Evolutionary conservation across 345 rosid genomes (phyloP).

Genomic region (Acer yangbiense): DNA sequence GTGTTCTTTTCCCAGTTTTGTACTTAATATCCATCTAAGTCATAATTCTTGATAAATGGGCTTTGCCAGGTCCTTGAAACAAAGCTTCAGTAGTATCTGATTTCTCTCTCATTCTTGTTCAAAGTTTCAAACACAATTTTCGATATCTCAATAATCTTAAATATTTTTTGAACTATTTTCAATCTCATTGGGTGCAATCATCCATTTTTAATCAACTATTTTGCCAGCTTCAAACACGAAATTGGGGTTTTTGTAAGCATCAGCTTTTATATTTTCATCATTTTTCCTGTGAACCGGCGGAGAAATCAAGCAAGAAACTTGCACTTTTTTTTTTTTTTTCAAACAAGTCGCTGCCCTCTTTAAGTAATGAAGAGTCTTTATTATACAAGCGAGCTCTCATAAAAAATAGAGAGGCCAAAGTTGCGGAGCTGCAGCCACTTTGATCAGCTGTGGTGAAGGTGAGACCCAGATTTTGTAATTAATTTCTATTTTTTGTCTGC

Average conservation of each 20-base stretch:
- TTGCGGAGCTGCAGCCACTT: background rate
- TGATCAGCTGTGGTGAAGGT: constrained; percentile 1
- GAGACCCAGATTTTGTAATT: background rate
- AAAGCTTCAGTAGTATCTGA: background rate
- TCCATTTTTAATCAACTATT: background rate
- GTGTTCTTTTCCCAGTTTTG: too few relatives aligned
- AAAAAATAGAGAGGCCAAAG: background rate
- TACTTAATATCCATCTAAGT: background rate
- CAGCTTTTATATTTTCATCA: background rate
- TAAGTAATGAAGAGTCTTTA: background rate
- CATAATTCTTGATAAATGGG: background rate
- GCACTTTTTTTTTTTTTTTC: background rate
- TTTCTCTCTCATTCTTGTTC: too few relatives aligned
- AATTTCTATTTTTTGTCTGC: background rate
- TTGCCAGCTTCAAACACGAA: background rate
- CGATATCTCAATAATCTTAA: background rate
- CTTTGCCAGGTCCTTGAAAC: background rate
- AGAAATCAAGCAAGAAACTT: background rate
- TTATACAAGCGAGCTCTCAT: background rate
- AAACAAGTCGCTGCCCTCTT: background rate
- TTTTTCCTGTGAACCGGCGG: background rate
- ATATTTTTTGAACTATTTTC: background rate
- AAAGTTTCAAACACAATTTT: background rate
- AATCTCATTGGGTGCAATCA: background rate
- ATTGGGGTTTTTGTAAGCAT: background rate